Base-by-base conservation (phyloP, 2,329 filamentous ascomycete species). In the Moelleriella libera region DNA sequence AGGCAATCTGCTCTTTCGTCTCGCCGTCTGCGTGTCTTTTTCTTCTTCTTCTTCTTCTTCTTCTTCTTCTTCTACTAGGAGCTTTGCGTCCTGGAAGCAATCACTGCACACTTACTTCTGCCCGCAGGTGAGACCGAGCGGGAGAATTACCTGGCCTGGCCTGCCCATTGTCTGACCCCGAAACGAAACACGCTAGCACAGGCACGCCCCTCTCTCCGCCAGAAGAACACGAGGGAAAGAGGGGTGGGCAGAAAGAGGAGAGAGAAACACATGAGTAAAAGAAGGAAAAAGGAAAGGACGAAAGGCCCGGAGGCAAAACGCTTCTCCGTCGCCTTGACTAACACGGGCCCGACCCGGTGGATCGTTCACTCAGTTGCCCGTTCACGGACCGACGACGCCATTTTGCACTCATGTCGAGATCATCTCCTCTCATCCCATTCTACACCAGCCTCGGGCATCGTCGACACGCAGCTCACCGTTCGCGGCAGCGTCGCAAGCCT, bases 401-500 rank as follows among this genome's bases (percentile, higher is more conserved):
- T 12, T 37, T 37, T 37, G 8, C 12, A 37, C 12, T 12, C 34
- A 37, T 37, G 34, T 37, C 34, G 34, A 12, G 21, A 21, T 21
- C 34, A 37, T 8, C 34, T 37, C 34, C 12, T 37, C 12, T 37
- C 21, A 21, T 21, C 21, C 21, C 21, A 37, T 37, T 37, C 34
- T 9, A 37, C 34, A 12, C 8, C 34, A 37, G 12, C 34, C 34
- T 37, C 12, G 8, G 34, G 28, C 34, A 37, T 12, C 12, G 12
- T 37, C 12, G 55, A 52, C 3, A 62, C 62, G 44, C 12, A 37
- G 34, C 34, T 37, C 34, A 37, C 30, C 31, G 21, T 12, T 31
- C 4, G 46, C 30, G 12, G 32, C 32, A 37, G 31, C 28, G 12
- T 32, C 42, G 30, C 28, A 32, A 41, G 30, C 9, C n/a, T 29